Evolutionary conservation across 192 early-diverging fungal species (phyloP).

Genomic region (Lunasporangiospora selenospora): DNA sequence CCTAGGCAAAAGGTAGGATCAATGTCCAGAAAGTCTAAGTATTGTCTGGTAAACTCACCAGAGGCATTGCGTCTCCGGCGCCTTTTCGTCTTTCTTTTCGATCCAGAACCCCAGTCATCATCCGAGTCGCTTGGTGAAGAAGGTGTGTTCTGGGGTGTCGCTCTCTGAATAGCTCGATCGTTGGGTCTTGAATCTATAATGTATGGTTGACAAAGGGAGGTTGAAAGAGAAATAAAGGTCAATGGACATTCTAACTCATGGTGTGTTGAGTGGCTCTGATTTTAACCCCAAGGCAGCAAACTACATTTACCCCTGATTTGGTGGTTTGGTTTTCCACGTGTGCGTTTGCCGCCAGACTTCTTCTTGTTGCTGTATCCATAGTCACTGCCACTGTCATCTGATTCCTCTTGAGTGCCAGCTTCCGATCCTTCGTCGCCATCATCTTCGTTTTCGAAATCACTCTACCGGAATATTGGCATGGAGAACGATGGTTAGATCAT

Average conservation of each 20-base stretch:
- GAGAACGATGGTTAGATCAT: too few relatives aligned
- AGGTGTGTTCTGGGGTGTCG: slow-evolving; percentile 30
- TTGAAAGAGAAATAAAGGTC: not conserved
- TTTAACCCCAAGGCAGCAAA: too few relatives aligned
- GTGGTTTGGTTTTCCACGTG: too few relatives aligned
- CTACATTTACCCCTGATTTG: too few relatives aligned
- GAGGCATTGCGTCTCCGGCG: slow-evolving; percentile 14
- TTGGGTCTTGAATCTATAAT: slow-evolving; percentile 18
- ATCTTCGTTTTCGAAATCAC: slow-evolving; percentile 43
- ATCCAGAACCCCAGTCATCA: slow-evolving; percentile 31
- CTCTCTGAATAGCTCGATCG: slow-evolving; percentile 16
- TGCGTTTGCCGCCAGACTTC: too few relatives aligned
- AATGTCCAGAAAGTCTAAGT: too few relatives aligned
- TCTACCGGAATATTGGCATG: slow-evolving; percentile 34
- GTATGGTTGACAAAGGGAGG: not conserved
- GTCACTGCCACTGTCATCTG: slow-evolving; percentile 51
- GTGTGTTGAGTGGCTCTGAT: too few relatives aligned
- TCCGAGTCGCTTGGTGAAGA: slow-evolving; percentile 40
- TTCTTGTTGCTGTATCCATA: slow-evolving; percentile 48
- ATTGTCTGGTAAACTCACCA: slow-evolving; percentile 22
- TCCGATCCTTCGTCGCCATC: slow-evolving; percentile 39
- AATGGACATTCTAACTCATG: too few relatives aligned
- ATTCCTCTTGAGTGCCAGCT: slow-evolving; percentile 26
- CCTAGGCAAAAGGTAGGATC: too few relatives aligned
- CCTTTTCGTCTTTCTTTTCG: slow-evolving; percentile 21